Conservation (phyloP, 768 basidiomycete species). For the Macrolepiota dolichaula region DNA sequence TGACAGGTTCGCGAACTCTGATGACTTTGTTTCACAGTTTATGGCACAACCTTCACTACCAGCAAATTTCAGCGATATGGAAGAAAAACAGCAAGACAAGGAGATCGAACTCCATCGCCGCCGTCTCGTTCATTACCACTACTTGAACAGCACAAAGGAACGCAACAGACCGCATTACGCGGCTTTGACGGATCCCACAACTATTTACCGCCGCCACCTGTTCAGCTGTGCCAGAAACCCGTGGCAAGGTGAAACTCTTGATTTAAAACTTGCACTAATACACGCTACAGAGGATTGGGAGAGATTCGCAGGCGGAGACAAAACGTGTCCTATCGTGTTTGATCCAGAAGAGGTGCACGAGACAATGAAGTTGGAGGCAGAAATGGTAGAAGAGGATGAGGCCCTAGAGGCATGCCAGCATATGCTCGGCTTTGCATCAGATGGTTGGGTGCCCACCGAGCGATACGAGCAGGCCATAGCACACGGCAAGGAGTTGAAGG, state of each 20-base stretch:
- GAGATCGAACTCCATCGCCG: slow-evolving; percentile 36
- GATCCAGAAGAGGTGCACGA: slow-evolving; percentile 39
- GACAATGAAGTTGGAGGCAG: slow-evolving; percentile 34
- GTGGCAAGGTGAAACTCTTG: slow-evolving; percentile 51
- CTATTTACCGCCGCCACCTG: slow-evolving; percentile 30
- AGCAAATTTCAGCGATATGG: slow-evolving; percentile 37
- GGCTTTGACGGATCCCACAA: slow-evolving; percentile 34
- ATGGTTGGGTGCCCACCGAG: slow-evolving; percentile 42
- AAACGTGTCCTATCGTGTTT: slow-evolving; percentile 44
- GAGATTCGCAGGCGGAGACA: slow-evolving; percentile 31
- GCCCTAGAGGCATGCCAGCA: slow-evolving; percentile 21
- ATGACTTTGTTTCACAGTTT: slow-evolving; percentile 34
- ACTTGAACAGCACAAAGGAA: slow-evolving; percentile 39
- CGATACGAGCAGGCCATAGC: slow-evolving; percentile 37
- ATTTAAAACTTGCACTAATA: slow-evolving; percentile 44
- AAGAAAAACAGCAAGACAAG: slow-evolving; percentile 28
- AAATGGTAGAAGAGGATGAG: slow-evolving; percentile 27
- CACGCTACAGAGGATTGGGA: slow-evolving; percentile 39
- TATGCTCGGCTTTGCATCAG: slow-evolving; percentile 31
- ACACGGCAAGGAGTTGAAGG: slow-evolving; percentile 29
- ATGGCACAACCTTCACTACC: slow-evolving; percentile 41
- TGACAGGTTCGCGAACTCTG: slow-evolving; percentile 42
- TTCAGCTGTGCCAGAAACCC: slow-evolving; percentile 39
- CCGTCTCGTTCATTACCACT: slow-evolving; percentile 50
- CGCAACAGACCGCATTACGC: slow-evolving; percentile 41